Evolutionary conservation across 1,284 basidiomycete species (phyloP).

Genomic region (Bjerkandera adusta): DNA sequence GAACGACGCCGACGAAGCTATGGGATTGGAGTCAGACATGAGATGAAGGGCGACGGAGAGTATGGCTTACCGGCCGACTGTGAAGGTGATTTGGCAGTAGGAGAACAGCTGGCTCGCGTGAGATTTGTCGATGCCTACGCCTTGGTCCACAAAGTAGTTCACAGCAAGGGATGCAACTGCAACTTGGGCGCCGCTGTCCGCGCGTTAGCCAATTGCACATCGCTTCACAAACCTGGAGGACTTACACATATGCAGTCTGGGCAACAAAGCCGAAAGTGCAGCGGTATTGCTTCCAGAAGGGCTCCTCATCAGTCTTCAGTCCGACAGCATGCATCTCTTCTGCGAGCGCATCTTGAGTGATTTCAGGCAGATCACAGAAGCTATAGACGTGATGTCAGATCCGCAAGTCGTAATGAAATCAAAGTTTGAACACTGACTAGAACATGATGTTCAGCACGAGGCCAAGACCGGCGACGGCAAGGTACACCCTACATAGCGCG

Average conservation of each 20-base stretch:
- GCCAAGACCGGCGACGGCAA: constrained; percentile 71
- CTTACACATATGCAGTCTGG: constrained; percentile 68
- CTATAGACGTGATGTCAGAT: constrained; percentile 28
- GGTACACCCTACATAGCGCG: constrained; percentile 57
- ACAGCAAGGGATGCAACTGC: constrained; percentile 72
- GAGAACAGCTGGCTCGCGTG: constrained; percentile 66
- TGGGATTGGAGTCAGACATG: constrained; percentile 5
- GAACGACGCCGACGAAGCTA: constrained; percentile 61
- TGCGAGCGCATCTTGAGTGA: constrained; percentile 63
- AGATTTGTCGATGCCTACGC: constrained; percentile 51
- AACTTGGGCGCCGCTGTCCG: constrained; percentile 65
- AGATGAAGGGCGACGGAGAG: not conserved
- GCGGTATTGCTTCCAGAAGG: constrained; percentile 72
- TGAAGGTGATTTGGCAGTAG: constrained; percentile 74
- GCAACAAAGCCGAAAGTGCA: constrained; percentile 71
- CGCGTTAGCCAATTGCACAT: constrained; percentile 2
- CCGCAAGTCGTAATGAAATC: constrained; percentile 1
- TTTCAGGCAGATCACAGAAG: constrained; percentile 74
- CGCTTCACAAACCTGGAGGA: constrained; percentile 8
- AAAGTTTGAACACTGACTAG: constrained; percentile 39
- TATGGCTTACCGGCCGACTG: constrained; percentile 53
- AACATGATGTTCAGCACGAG: constrained; percentile 66
- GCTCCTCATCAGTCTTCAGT: constrained; percentile 42
- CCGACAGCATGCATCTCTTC: constrained; percentile 47
- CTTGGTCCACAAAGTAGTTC: constrained; percentile 65